Evolutionary conservation across 2,329 filamentous ascomycete species (phyloP).

Genomic region (Dothideomycetes sp.): DNA sequence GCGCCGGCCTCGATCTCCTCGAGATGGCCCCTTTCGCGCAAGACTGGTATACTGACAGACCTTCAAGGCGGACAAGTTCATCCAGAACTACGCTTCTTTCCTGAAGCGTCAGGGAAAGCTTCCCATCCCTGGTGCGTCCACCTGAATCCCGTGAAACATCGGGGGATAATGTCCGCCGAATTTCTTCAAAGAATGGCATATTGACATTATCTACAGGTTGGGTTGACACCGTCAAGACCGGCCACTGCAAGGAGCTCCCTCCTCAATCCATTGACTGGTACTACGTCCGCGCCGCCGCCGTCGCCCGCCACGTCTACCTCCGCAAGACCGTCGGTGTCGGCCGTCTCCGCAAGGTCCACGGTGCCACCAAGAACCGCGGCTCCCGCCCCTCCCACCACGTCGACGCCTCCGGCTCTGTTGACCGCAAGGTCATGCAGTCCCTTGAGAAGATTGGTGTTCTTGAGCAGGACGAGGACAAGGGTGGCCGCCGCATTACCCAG

Average conservation of each 20-base stretch:
- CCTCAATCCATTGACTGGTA: slow-evolving; percentile 98
- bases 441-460: slow-evolving; percentile 99
- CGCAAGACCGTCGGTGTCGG: slow-evolving; percentile 99
- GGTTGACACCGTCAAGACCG: slow-evolving; percentile 99
- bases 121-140: slow-evolving; percentile 67
- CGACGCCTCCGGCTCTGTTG: slow-evolving; percentile 86
- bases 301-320: slow-evolving; percentile 98
- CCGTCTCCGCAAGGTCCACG: slow-evolving; percentile 93
- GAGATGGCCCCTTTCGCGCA: background rate
- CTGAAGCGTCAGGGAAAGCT: slow-evolving; percentile 92
- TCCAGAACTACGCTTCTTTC: slow-evolving; percentile 75
- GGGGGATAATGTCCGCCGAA: slow-evolving; percentile 33
- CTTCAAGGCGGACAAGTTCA: slow-evolving; percentile 73
- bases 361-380: slow-evolving; percentile 84
- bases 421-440: slow-evolving; percentile 94
- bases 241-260: slow-evolving; percentile 90
- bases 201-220: slow-evolving; percentile 61
- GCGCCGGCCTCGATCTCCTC: background rate
- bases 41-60: slow-evolving; percentile 6
- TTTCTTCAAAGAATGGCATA: slow-evolving; percentile 14
- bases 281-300: slow-evolving; percentile 79
- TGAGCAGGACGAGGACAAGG: slow-evolving; percentile 96
- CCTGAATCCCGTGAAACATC: slow-evolving; percentile 41
- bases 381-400: slow-evolving; percentile 86
- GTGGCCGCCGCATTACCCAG: slow-evolving; percentile 96